Conservation (phyloP, 495 filamentous ascomycete species). For the Hyaloscypha variabilis region DNA sequence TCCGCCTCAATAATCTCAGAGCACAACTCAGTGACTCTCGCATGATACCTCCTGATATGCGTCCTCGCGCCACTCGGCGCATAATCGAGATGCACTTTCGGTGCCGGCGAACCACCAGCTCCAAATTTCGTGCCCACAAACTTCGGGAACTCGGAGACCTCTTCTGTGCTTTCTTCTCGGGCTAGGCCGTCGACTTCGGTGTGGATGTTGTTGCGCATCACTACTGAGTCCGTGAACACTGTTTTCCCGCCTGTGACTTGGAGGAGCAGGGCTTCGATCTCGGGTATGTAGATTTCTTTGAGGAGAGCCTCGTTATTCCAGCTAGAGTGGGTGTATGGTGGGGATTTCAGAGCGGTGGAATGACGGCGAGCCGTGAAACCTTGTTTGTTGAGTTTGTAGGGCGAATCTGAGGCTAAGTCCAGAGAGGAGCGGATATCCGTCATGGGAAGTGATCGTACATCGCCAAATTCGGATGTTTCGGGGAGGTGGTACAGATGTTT, state of each 20-base stretch:
- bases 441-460: conserved; percentile 15
- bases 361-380: conserved; percentile 23
- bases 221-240: conserved; percentile 15
- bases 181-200: conserved; percentile 5
- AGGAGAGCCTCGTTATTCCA: conserved; percentile 21
- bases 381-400: conserved; percentile 15
- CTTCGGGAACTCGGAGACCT: background rate
- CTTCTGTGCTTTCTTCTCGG: background rate
- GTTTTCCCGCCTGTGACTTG: conserved; percentile 20
- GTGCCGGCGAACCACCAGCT: conserved; percentile 17
- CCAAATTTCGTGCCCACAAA: background rate
- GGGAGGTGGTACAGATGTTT: conserved; percentile 21
- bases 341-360: conserved; percentile 16
- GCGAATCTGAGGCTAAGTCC: background rate
- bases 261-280: conserved; percentile 18
- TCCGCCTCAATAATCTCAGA: conserved; percentile 19
- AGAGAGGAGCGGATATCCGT: conserved; percentile 16
- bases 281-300: conserved; percentile 22
- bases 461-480: conserved; percentile 15
- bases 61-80: conserved; percentile 17
- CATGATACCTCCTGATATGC: conserved; percentile 21
- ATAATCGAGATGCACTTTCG: conserved; percentile 27
- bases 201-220: background rate
- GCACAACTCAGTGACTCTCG: background rate
- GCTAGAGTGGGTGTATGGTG: conserved; percentile 13